Conservation (phyloP, 2,329 filamentous ascomycete genomes). For the Fonsecaea nubica region DNA sequence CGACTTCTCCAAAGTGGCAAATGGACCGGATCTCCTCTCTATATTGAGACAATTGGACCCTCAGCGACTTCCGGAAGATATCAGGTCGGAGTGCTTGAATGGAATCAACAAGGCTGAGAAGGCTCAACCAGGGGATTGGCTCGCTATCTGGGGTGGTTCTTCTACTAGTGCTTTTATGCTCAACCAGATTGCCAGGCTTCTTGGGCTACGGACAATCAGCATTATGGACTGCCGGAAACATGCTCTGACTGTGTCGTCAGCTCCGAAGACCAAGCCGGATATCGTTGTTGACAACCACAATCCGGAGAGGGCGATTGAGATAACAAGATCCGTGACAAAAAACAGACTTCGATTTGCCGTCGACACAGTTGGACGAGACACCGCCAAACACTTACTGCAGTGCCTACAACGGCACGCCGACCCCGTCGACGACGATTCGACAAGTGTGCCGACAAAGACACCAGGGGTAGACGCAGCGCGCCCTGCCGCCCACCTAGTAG, state of each 20-base stretch:
- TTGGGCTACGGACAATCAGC: slow-evolving; percentile 68
- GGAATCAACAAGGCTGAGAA: slow-evolving; percentile 61
- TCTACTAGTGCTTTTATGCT: slow-evolving; percentile 72
- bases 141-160: slow-evolving; percentile 78
- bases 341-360: slow-evolving; percentile 68
- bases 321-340: slow-evolving; percentile 66
- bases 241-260: slow-evolving; percentile 48
- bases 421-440: not conserved
- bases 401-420: slow-evolving; percentile 50
- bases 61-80: slow-evolving; percentile 64
- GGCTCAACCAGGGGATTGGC: slow-evolving; percentile 68
- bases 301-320: slow-evolving; percentile 67
- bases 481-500: slow-evolving; percentile 66
- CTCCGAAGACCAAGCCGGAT: slow-evolving; percentile 50
- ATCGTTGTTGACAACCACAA: slow-evolving; percentile 73
- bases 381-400: slow-evolving; percentile 64
- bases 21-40: slow-evolving; percentile 65
- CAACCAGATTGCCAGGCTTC: slow-evolving; percentile 71
- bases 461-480: not conserved
- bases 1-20: slow-evolving; percentile 60
- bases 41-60: slow-evolving; percentile 57
- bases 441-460: not conserved
- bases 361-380: slow-evolving; percentile 71
- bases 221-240: slow-evolving; percentile 72
- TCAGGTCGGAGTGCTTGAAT: slow-evolving; percentile 67